A percentile compares a stretch with the other conserved stretches of the same genome.
Evolutionary conservation across 768 basidiomycete genomes (phyloP).

Genomic region (Tricholoma matsutake): DNA sequence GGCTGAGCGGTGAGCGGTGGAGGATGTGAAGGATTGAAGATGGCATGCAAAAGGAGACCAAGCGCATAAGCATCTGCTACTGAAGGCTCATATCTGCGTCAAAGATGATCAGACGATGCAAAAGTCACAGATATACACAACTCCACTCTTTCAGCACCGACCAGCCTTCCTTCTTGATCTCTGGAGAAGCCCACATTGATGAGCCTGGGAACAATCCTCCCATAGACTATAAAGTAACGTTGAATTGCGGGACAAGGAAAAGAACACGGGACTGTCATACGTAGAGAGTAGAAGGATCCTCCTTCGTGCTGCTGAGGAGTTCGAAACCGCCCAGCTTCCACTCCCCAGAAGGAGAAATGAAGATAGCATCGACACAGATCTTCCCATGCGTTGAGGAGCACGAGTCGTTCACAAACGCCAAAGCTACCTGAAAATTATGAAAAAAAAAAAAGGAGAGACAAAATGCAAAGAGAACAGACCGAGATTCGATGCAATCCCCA

Average conservation of each 20-base stretch:
- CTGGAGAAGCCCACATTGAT: conserved; percentile 67
- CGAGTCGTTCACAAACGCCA: conserved; percentile 87
- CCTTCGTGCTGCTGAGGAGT: conserved; percentile 77
- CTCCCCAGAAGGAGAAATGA: conserved; percentile 90
- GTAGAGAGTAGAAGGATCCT: conserved; percentile 75
- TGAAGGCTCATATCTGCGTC: conserved; percentile 45
- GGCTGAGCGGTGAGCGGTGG: conserved; percentile 63
- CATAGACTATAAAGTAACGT: conserved; percentile 49
- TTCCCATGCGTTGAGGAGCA: conserved; percentile 83
- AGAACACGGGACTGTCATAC: conserved; percentile 43
- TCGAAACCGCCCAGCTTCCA: conserved; percentile 98
- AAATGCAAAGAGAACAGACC: conserved; percentile 42
- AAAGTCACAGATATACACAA: not conserved
- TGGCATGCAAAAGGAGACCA: conserved; percentile 77
- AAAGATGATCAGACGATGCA: conserved; percentile 2
- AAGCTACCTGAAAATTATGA: conserved; percentile 59
- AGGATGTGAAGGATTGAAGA: conserved; percentile 86
- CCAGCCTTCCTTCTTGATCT: conserved; percentile 89
- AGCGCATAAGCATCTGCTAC: conserved; percentile 86
- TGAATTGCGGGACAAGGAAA: conserved; percentile 9
- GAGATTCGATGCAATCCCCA: conserved; percentile 94
- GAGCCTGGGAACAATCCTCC: conserved; percentile 64
- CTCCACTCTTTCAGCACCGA: conserved; percentile 74
- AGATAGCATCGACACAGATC: conserved; percentile 70
- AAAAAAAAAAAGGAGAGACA: conserved; percentile 6